Percentiles rank a stretch among this genome's conserved stretches.
Conservation (phyloP, 768 basidiomycete genomes). For the Russula olivacea region DNA sequence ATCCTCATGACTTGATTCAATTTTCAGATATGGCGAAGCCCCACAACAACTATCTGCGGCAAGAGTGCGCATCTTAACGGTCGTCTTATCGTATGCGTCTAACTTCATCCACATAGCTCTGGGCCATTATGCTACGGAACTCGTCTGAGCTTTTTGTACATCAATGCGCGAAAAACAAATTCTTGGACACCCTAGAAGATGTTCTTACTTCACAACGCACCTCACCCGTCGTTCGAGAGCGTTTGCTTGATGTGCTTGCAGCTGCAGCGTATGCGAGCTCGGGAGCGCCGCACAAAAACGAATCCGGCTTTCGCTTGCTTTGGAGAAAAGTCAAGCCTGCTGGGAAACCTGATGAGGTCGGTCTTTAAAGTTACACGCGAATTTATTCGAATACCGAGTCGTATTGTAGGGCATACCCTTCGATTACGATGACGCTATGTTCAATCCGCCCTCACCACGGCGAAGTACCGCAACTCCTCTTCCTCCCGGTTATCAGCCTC, state of each 20-base stretch:
- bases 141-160: slow-evolving; percentile 64
- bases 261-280: slow-evolving; percentile 71
- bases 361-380: slow-evolving; percentile 23
- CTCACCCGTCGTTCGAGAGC: slow-evolving; percentile 73
- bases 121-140: slow-evolving; percentile 88
- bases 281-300: slow-evolving; percentile 31
- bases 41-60: slow-evolving; percentile 25
- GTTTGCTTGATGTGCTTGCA: slow-evolving; percentile 73
- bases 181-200: slow-evolving; percentile 73
- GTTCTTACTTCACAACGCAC: slow-evolving; percentile 57
- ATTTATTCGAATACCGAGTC: neutral
- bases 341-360: slow-evolving; percentile 76
- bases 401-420: slow-evolving; percentile 60
- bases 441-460: slow-evolving; percentile 52
- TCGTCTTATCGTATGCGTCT: neutral
- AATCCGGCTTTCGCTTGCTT: slow-evolving; percentile 53
- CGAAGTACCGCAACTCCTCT: slow-evolving; percentile 35
- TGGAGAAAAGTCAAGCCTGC: slow-evolving; percentile 78
- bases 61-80: slow-evolving; percentile 11
- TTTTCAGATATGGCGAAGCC: slow-evolving; percentile 22
- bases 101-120: slow-evolving; percentile 45
- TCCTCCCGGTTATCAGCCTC: slow-evolving; percentile 11
- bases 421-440: slow-evolving; percentile 74
- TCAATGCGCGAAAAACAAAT: slow-evolving; percentile 69
- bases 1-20: neutral